These are phyloP conservation scores for Juncus inflexus DNA, from an alignment of 176 grass and related monocot genomes.

Conservation along the genomic window DNA sequence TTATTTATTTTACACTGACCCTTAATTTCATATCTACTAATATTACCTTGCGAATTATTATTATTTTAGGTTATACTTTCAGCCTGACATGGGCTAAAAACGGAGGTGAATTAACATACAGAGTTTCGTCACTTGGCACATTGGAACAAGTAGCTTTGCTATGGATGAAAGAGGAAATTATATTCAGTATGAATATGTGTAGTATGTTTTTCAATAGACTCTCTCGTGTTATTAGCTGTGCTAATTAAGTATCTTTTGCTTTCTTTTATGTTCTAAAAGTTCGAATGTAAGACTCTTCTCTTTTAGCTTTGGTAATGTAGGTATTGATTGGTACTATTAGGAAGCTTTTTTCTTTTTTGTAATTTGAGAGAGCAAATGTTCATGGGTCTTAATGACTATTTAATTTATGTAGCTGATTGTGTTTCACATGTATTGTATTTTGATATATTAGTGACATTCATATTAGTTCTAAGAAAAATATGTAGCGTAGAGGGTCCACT, in stretches of 20 bases:
- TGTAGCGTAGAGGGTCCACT: too few species aligned
- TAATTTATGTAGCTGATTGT: too few species aligned
- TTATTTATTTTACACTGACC: conserved; percentile 7
- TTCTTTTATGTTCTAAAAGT: too few species aligned
- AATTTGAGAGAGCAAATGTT: too few species aligned
- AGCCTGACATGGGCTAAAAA: conserved; percentile 46
- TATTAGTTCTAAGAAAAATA: too few species aligned
- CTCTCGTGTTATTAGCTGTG: conserved; percentile 15
- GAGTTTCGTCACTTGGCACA: conserved; percentile 50
- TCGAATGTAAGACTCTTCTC: too few species aligned
- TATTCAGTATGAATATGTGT: conserved; percentile 56
- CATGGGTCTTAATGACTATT: too few species aligned
- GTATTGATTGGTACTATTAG: too few species aligned
- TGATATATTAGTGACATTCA: too few species aligned
- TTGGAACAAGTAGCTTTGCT: conserved; percentile 43
- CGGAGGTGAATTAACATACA: conserved; percentile 47
- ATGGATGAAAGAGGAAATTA: conserved; percentile 81
- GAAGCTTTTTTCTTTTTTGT: too few species aligned
- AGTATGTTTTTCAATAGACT: conserved; percentile 47
- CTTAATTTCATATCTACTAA: not conserved
- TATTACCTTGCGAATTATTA: not conserved
- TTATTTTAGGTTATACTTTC: conserved; percentile 66
- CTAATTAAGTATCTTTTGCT: not conserved
- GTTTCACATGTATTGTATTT: too few species aligned
- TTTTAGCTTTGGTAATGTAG: too few species aligned